Evolutionary conservation across 441 rosid species (phyloP).

Genomic region (Gossypium davidsonii): DNA sequence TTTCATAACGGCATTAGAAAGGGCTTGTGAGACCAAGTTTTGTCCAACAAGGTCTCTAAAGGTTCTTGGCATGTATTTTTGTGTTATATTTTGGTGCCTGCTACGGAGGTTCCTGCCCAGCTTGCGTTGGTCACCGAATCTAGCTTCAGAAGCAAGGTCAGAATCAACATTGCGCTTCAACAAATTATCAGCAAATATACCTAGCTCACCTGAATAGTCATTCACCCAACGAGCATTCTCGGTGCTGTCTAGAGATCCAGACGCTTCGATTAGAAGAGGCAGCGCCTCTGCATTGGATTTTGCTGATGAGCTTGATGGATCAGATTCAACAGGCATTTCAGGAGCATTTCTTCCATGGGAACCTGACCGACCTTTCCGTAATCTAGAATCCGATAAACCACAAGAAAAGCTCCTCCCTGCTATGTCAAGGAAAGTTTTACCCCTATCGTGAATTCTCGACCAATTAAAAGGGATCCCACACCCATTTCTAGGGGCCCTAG

Average conservation of each 20-base stretch:
- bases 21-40: conserved; percentile 85
- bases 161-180: conserved; percentile 67
- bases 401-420: conserved; percentile 98
- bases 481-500: conserved; percentile 60
- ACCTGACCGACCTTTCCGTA: conserved; percentile 48
- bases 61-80: conserved; percentile 73
- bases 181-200: conserved; percentile 76
- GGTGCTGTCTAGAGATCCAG: conserved; percentile 54
- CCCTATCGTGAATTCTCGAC: conserved; percentile 88
- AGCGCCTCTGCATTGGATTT: conserved; percentile 65
- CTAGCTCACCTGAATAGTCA: conserved; percentile 95
- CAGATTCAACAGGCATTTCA: conserved; percentile 64
- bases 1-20: conserved; percentile 72
- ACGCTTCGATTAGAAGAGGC: conserved; percentile 75
- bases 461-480: conserved; percentile 98
- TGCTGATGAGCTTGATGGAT: conserved; percentile 51
- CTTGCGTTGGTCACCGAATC: conserved; percentile 47
- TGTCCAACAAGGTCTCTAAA: conserved; percentile 85
- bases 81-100: conserved; percentile 80
- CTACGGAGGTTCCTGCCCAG: conserved; percentile 26
- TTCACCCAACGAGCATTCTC: conserved; percentile 75
- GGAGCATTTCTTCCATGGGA: conserved; percentile 47
- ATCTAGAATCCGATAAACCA: conserved; percentile 69
- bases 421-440: conserved; percentile 76
- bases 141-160: conserved; percentile 81